Evolutionary conservation across 2,329 filamentous ascomycete genomes (phyloP).

Genomic region (Nemania serpens): DNA sequence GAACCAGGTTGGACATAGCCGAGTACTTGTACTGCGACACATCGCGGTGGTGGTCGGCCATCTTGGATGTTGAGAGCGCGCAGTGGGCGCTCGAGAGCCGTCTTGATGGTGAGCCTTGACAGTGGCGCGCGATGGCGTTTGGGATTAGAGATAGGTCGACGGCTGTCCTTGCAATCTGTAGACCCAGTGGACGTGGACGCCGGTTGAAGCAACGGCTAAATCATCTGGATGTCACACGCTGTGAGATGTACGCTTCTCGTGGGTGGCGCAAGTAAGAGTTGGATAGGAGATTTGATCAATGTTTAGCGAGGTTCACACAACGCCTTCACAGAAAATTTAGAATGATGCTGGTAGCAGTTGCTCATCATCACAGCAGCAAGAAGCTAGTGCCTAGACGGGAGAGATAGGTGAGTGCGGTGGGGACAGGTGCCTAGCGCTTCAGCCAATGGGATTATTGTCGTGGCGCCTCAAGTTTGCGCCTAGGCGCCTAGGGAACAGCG

Average conservation of each 20-base stretch:
- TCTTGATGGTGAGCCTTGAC: slow-evolving; percentile 5
- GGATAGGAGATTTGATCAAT: slow-evolving; percentile 3
- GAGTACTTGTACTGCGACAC: slow-evolving; percentile 98
- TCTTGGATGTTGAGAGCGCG: slow-evolving; percentile 47
- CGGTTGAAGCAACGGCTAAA: slow-evolving; percentile 26
- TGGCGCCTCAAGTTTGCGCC: too few relatives aligned
- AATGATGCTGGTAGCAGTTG: slow-evolving; percentile 5
- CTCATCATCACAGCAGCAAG: not conserved
- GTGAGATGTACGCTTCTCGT: not conserved
- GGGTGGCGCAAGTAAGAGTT: not conserved
- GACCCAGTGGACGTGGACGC: slow-evolving; percentile 39
- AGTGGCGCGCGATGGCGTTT: slow-evolving; percentile 19
- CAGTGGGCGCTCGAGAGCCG: slow-evolving; percentile 15
- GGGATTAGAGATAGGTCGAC: slow-evolving; percentile 23
- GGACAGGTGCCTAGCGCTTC: too few relatives aligned
- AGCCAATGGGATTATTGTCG: too few relatives aligned
- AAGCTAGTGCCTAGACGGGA: not conserved
- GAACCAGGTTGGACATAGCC: slow-evolving; percentile 99
- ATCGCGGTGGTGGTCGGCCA: slow-evolving; percentile 79
- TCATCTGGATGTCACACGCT: slow-evolving; percentile 33
- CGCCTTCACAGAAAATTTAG: slow-evolving; percentile 23
- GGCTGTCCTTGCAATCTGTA: slow-evolving; percentile 37
- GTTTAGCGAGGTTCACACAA: not conserved
- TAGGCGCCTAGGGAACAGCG: not conserved
- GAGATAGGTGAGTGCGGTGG: not conserved